phyloP scores from a whole-genome alignment of 2,329 filamentous ascomycete genomes.

The Fusarium sterilihyphosum region DNA sequence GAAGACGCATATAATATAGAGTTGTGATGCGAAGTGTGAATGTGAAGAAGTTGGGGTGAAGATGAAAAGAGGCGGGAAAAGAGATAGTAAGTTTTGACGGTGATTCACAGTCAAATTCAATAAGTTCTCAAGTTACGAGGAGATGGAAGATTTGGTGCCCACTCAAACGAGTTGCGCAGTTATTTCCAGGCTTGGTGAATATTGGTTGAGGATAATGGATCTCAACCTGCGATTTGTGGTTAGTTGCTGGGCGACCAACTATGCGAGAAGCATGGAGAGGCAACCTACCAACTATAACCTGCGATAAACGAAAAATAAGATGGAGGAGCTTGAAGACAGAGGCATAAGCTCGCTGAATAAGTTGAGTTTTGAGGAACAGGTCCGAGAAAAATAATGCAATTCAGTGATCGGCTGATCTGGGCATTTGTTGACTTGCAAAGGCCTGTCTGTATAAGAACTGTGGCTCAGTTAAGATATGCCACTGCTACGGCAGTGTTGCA shows the following conservation, averaged over 20 bases:
- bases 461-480: not conserved
- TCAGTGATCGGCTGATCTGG: not conserved
- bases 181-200: constrained; percentile 2
- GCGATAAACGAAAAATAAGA: not conserved
- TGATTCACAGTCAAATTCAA: constrained; percentile 22
- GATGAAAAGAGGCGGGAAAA: constrained; percentile 4
- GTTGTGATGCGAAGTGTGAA: constrained; percentile 1
- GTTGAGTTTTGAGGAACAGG: not conserved
- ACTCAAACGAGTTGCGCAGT: not conserved
- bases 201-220: not conserved
- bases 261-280: not conserved
- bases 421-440: constrained; percentile 23
- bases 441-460: not conserved
- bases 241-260: constrained; percentile 32
- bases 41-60: constrained; percentile 5
- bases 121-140: not conserved
- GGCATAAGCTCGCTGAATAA: not conserved
- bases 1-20: not conserved
- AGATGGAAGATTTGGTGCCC: not conserved
- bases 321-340: not conserved
- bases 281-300: not conserved
- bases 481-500: not conserved
- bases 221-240: constrained; percentile 6
- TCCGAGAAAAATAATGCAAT: not conserved
- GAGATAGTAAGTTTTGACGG: not conserved